Evolutionary conservation across 78 protist genomes (phyloP).

Genomic region (Capsaspora owczarzaki): DNA sequence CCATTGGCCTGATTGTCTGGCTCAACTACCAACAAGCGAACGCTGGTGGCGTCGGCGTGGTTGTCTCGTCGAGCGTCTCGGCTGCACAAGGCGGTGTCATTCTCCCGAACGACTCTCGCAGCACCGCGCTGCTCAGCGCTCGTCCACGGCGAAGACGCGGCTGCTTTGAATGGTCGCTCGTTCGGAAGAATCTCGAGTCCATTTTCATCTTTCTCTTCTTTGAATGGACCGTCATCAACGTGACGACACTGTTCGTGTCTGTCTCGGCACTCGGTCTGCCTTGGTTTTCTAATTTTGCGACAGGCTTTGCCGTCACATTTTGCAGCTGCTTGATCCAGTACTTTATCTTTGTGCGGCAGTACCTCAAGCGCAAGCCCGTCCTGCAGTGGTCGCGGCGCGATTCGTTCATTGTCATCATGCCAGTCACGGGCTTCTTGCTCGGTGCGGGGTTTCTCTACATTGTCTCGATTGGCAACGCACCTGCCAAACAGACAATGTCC

Average conservation of each 20-base stretch:
- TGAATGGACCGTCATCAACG: slow-evolving; percentile 3
- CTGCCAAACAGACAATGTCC: background rate
- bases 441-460: background rate
- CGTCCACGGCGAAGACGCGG: no score
- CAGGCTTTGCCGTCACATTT: background rate
- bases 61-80: background rate
- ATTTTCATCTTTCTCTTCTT: background rate
- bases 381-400: background rate
- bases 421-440: background rate
- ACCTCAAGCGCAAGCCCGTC: background rate
- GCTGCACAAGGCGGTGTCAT: no score
- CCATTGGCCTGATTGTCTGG: background rate
- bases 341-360: background rate
- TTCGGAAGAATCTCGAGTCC: background rate
- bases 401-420: background rate
- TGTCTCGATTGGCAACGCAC: background rate
- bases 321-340: background rate
- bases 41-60: no score
- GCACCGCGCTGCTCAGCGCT: no score
- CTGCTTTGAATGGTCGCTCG: background rate
- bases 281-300: background rate
- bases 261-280: background rate
- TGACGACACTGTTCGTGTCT: background rate
- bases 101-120: no score
- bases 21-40: no score